Evolutionary conservation across 169 alveolate genomes (phyloP), one percentile per base, ranked within the genome.

Genomic region (Plasmodium gonderi): DNA sequence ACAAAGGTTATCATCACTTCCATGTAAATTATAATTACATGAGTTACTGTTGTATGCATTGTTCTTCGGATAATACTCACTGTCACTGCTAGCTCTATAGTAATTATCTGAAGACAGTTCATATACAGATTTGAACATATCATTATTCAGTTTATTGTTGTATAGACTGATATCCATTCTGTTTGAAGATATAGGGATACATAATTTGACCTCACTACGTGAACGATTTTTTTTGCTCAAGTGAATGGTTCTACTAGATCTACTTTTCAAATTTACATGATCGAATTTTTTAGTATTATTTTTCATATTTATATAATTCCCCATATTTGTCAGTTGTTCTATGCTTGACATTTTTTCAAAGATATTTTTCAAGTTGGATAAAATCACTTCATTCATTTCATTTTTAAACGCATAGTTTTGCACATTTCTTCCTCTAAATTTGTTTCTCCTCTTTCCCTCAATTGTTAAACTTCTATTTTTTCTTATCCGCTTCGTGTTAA

Each of bases 281-380:
- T 7, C 2, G 31, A 9, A 20, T 14, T 31, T 51, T 49, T 69
- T 51, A n/a, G 23, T 49, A 64, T 69, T 74, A 23, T 83, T 69
- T 47, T 72, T 83, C 33, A 83, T 45, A 72, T 76, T 33, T 17
- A 45, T 72, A 83, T 69, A 83, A 83, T 68, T 83, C 29, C 64
- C 64, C 29, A 83, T 49, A 64, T 83, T 83, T 83, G 92, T 69
- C 65, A 83, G 7, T 60, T 33, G 40, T 26, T 83, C 92, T 23
- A 83, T 83, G 45, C 54, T 83, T 47, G 14, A n/a, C 54, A 83
- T 83, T 69, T 83, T 83, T 45, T 83, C 92, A 76, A 69, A 47
- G 4, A 83, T 83, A 69, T 83, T 83, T 74, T 68, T 83, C 33
- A 83, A n/a, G 65, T 83, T 83, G 40, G 38, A 20, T 49, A 83